Evolutionary conservation across 148 eudicot species (phyloP).

Genomic region (Nyssa sinensis): DNA sequence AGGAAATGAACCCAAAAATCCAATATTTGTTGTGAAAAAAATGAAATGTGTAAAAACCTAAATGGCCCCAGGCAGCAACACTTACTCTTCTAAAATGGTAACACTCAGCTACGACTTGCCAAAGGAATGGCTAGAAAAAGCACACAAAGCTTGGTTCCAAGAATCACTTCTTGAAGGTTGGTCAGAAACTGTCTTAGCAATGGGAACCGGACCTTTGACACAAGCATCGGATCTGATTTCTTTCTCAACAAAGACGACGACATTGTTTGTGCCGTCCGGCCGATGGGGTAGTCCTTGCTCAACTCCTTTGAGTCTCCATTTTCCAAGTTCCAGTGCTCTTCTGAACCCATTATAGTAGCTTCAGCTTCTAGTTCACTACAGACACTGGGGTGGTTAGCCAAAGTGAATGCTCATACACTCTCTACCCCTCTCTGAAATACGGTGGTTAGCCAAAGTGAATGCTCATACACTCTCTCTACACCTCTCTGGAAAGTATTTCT

Average conservation of each 20-base stretch:
- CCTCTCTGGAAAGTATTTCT: neutral
- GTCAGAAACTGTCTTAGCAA: conserved; percentile 26
- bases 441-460: neutral
- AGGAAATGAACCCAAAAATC: too few species aligned
- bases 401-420: neutral
- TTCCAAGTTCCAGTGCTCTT: conserved; percentile 34
- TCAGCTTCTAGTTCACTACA: neutral
- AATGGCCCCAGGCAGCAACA: neutral
- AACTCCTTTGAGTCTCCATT: conserved; percentile 27
- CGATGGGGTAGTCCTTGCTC: conserved; percentile 22
- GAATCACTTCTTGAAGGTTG: conserved; percentile 45
- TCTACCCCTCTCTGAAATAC: too few species aligned
- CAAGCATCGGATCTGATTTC: conserved; percentile 29
- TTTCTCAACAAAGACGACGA: conserved; percentile 37
- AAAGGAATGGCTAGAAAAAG: conserved; percentile 51
- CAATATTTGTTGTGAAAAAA: too few species aligned
- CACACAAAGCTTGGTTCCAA: conserved; percentile 55
- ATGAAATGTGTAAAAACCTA: neutral
- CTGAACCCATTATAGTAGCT: neutral
- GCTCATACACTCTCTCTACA: neutral
- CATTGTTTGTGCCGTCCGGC: conserved; percentile 32
- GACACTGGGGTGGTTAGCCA: neutral
- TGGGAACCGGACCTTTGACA: conserved; percentile 24
- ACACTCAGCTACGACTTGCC: conserved; percentile 41
- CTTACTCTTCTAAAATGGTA: conserved; percentile 47